Base-by-base conservation (phyloP, 2,329 filamentous ascomycete genomes). In the Alternaria burnsii region DNA sequence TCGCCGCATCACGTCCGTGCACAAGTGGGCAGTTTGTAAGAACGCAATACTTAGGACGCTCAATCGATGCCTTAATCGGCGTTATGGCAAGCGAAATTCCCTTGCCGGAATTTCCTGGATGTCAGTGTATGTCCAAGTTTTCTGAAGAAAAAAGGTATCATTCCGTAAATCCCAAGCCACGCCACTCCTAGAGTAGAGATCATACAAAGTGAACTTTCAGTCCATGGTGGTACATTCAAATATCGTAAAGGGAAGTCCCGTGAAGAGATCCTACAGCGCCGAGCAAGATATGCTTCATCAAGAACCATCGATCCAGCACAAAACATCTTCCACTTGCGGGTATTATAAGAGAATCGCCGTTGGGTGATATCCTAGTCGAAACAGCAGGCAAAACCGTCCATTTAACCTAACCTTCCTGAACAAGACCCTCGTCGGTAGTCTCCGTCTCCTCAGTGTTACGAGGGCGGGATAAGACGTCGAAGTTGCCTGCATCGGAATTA, bases 341-440 rank as follows among this genome's bases (percentile, higher is more conserved):
- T 26, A 18, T 50, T 30, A 16, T 46, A 18, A n/a, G 28, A 30
- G 5, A 3, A 46, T 20, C 36, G 9, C 11, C 26, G 24, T n/a
- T 32, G 40, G 14, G 18, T 18, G 3, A 24, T 6, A 43, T 41
- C 5, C 10, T 4, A 18, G 12, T 43, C 18, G 26, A 53, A 43
- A 8, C 6, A 30, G 3, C 20, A 22, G 40, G 52, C 42, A 30
- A 36, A 54, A 16, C 43, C n/a, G 12, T 11, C n/a, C 18, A 10
- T 60, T 50, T 70, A 74, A 47, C 58, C 58, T 47, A 70, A 18
- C 61, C 68, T 48, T 77, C 71, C 64, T 73, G 70, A 8, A 78
- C 70, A 11, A 77, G 58, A 18, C 76, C 76, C 66, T 78, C 76
- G 11, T 78, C 76, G 55, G 74, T 70, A 34, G 66, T 53, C 55